A percentile compares a stretch with the other conserved stretches of the same genome.
phyloP scores from a whole-genome alignment of 208 protist species.

The Leishmania turanica region DNA sequence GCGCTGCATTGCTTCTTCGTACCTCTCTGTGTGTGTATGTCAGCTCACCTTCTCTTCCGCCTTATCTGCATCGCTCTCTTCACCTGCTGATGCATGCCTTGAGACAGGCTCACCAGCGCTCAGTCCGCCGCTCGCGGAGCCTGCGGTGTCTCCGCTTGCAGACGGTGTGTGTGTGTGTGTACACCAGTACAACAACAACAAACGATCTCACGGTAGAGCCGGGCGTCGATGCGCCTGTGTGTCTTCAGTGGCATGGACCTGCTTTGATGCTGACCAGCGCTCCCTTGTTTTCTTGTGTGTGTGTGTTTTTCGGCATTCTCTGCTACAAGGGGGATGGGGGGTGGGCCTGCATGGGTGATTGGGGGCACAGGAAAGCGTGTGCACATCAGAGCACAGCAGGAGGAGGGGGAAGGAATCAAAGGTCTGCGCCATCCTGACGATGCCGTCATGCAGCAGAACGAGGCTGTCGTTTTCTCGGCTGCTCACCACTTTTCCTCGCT shows the following conservation, averaged over 20 bases:
- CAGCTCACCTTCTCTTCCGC: neutral
- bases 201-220: too few species aligned
- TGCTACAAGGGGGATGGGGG: neutral
- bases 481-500: neutral
- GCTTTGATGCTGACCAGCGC: too few species aligned
- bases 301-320: neutral
- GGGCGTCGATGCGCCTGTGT: too few species aligned
- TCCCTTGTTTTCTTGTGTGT: too few species aligned
- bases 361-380: neutral
- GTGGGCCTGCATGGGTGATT: neutral
- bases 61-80: neutral
- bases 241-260: too few species aligned
- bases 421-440: neutral
- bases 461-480: neutral
- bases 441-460: neutral
- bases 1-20: neutral
- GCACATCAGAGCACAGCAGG: neutral
- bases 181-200: neutral
- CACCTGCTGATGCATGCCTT: too few species aligned
- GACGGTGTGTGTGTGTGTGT: neutral
- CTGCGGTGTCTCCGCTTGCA: neutral
- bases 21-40: too few species aligned
- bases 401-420: too few species aligned
- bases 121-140: too few species aligned
- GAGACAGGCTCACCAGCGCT: neutral